A percentile compares a stretch with the other conserved stretches of the same genome.
Conservation (phyloP, 2,329 filamentous ascomycete genomes). For the Stagonosporopsis chrysanthemi region DNA sequence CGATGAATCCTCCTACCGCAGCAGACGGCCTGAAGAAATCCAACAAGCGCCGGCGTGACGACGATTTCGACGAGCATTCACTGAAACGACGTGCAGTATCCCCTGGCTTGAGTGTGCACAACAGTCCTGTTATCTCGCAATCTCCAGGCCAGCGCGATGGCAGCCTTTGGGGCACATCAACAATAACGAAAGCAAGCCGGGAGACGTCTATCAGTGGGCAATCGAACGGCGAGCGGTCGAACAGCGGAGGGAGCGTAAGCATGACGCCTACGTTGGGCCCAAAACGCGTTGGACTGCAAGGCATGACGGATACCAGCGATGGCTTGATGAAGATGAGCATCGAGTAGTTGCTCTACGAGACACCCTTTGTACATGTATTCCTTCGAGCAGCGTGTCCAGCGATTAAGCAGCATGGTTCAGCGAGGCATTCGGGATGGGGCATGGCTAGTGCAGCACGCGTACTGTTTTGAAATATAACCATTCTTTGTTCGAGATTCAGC, state of each 20-base stretch:
- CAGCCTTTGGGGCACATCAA: slow-evolving; percentile 74
- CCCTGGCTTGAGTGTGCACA: slow-evolving; percentile 88
- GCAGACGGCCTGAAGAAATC: slow-evolving; percentile 53
- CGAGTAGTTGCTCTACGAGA: slow-evolving; percentile 61
- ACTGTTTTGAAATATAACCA: slow-evolving; percentile 4
- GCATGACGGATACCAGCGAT: slow-evolving; percentile 95
- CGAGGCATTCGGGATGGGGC: slow-evolving; percentile 36
- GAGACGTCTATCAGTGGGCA: slow-evolving; percentile 61
- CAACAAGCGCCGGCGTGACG: slow-evolving; percentile 81
- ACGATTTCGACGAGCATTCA: slow-evolving; percentile 85
- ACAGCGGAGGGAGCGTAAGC: slow-evolving; percentile 58
- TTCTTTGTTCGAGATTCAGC: not conserved
- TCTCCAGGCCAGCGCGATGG: slow-evolving; percentile 78
- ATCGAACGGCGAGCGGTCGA: slow-evolving; percentile 58
- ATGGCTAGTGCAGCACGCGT: not conserved
- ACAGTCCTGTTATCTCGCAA: slow-evolving; percentile 82
- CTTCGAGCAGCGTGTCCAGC: slow-evolving; percentile 1
- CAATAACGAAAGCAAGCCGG: slow-evolving; percentile 64
- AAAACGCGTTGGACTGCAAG: slow-evolving; percentile 70
- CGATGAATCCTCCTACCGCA: slow-evolving; percentile 47
- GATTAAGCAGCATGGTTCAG: slow-evolving; percentile 21
- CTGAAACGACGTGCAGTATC: slow-evolving; percentile 93
- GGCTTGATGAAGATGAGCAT: slow-evolving; percentile 97
- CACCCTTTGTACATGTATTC: slow-evolving; percentile 6
- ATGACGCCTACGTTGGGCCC: slow-evolving; percentile 52